A percentile compares a stretch with the other conserved stretches of the same genome.
phyloP scores from a whole-genome alignment of 441 rosid species.

The Eruca vesicaria region DNA sequence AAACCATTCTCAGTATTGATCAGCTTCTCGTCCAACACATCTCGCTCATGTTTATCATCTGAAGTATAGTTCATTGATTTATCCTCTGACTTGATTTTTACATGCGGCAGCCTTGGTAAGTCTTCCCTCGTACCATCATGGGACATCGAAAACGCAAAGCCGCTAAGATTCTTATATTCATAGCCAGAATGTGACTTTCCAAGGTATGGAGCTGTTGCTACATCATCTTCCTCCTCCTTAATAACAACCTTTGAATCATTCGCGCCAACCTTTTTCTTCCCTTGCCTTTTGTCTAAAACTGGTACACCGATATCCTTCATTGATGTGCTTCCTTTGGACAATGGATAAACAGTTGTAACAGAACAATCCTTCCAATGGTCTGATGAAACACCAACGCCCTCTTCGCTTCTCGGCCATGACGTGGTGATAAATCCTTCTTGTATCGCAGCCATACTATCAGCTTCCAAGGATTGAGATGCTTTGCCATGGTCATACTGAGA shows the following conservation, averaged over 20 bases:
- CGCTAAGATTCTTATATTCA: constrained; percentile 43
- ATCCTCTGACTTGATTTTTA: constrained; percentile 87
- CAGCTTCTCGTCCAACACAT: constrained; percentile 51
- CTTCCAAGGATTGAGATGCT: constrained; percentile 47
- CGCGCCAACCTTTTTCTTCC: constrained; percentile 56
- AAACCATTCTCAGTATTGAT: constrained; percentile 55
- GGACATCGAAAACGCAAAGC: constrained; percentile 45
- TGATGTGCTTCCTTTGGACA: constrained; percentile 50
- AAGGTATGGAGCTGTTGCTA: constrained; percentile 64
- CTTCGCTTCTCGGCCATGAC: constrained; percentile 60
- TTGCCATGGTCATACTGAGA: constrained; percentile 33
- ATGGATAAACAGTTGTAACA: constrained; percentile 73
- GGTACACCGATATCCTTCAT: constrained; percentile 38
- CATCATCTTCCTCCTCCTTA: constrained; percentile 81
- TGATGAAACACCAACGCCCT: constrained; percentile 42
- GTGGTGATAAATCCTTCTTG: constrained; percentile 43
- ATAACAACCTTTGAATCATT: constrained; percentile 53
- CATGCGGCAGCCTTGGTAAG: constrained; percentile 84
- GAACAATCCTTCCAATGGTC: constrained; percentile 78
- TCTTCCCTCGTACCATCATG: constrained; percentile 72
- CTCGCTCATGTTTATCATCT: constrained; percentile 82
- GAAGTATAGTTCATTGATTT: constrained; percentile 61
- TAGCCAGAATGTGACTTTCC: constrained; percentile 51
- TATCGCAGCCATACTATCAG: constrained; percentile 26
- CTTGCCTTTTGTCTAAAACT: constrained; percentile 55